Evolutionary conservation across 2,329 filamentous ascomycete species (phyloP), one percentile per base, ranked within the genome.

Genomic region (Chaetothyriales sp.): DNA sequence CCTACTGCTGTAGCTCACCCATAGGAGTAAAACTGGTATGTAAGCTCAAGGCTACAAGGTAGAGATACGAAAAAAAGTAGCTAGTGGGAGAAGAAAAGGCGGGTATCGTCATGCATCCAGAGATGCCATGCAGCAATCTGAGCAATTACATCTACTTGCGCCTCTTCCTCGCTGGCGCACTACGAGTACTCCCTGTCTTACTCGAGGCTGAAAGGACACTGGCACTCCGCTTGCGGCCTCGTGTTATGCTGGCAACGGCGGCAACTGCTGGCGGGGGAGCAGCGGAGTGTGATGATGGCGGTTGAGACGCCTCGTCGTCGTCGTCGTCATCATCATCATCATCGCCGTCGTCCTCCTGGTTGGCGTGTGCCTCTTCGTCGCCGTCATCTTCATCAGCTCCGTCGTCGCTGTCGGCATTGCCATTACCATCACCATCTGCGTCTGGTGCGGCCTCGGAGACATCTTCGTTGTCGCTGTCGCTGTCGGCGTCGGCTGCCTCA

Each of bases 151-250:
- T 40, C 10, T 40, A 47, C 46, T 29, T 25, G 20, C 46, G 46
- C 49, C 58, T 60, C 54, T 62, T 62, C 44, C 59, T 51, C 6
- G 56, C 58, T 18, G 55, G 18, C 1, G 52, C 59, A 50, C 59
- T 61, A 7, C 60, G 57, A 51, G 61, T 61, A 47, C 60, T 62
- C 10, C 60, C 56, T 4, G 60, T 53, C 33, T 52, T 55, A 64
- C 84, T 88, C 5, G 71, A 70, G 15, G 74, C 72, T 65, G 86
- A 90, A 50, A 94, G 66, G 29, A 89, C 86, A 65, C 87, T 94
- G 1, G 86, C 86, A 64, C 87, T 92, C 54, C 88, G 78, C 71
- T 94, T 94, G 54, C 49, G 65, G 57, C 10, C 45, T 51, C 29
- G 46, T 57, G 52, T 58, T 51, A 48, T 57, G 52, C 22, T 33